Evolutionary conservation across 2,329 filamentous ascomycete genomes (phyloP).

Genomic region (Hymenoscyphus repandus): DNA sequence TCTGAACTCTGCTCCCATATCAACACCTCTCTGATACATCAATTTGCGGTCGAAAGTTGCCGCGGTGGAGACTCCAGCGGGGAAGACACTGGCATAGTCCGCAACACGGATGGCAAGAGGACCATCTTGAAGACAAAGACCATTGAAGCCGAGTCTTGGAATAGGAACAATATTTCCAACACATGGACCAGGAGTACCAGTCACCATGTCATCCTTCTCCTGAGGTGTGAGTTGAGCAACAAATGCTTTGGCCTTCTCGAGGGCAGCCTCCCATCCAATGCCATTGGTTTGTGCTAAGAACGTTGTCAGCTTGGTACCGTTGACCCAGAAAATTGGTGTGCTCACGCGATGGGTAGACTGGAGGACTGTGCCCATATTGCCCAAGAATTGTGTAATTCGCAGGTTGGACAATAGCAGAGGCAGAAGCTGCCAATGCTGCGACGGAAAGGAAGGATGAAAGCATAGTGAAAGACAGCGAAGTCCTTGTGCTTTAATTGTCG

Average conservation of each 20-base stretch:
- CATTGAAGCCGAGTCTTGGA: conserved; percentile 22
- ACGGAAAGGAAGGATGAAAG: conserved; percentile 7
- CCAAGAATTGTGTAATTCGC: conserved; percentile 18
- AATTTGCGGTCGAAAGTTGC: conserved; percentile 63
- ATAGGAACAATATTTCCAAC: conserved; percentile 23
- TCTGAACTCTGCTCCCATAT: conserved; percentile 55
- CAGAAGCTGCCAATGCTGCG: conserved; percentile 17
- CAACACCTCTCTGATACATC: conserved; percentile 43
- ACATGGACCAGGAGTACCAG: conserved; percentile 18
- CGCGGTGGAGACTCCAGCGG: conserved; percentile 61
- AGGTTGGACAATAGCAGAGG: conserved; percentile 15
- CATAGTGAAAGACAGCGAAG: neutral
- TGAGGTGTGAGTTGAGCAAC: conserved; percentile 71
- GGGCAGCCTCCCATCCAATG: conserved; percentile 57
- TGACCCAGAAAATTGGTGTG: neutral
- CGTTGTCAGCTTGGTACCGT: conserved; percentile 1
- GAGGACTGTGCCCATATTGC: conserved; percentile 15
- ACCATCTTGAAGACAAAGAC: conserved; percentile 32
- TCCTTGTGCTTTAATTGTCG: neutral
- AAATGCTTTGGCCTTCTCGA: conserved; percentile 59
- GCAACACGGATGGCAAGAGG: conserved; percentile 64
- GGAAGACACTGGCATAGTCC: conserved; percentile 67
- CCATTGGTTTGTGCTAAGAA: conserved; percentile 26
- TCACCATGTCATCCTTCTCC: conserved; percentile 54
- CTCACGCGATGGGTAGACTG: conserved; percentile 27